Percentiles rank a stretch among this genome's conserved stretches.
Conservation (phyloP, 129 eudicot genomes). For the Cynara cardunculus region DNA sequence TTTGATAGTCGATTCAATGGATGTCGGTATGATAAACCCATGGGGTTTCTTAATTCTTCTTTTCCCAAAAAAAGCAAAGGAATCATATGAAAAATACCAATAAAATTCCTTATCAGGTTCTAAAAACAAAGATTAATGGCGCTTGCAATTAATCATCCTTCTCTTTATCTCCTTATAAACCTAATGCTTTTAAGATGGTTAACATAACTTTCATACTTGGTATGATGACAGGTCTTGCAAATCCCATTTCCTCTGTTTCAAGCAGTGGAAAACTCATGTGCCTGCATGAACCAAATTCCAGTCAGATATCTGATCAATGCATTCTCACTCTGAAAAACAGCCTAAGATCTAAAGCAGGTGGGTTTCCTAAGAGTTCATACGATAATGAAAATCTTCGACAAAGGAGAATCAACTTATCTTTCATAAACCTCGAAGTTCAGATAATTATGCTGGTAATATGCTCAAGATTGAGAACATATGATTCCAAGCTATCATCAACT, state of each 20-base stretch:
- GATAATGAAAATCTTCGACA: not conserved
- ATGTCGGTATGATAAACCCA: not conserved
- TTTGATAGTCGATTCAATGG: too few relatives aligned
- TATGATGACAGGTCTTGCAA: constrained; percentile 56
- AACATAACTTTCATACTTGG: constrained; percentile 40
- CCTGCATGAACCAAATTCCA: constrained; percentile 99
- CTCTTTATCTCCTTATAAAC: not conserved
- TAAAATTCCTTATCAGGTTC: not conserved
- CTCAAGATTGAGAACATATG: not conserved
- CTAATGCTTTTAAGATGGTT: constrained; percentile 20
- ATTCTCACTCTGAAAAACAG: constrained; percentile 7
- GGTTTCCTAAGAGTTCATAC: constrained; percentile 1
- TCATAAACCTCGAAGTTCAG: not conserved
- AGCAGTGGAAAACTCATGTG: constrained; percentile 75
- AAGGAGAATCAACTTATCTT: not conserved
- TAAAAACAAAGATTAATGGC: not conserved
- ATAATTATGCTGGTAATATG: not conserved
- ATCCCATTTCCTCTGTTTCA: constrained; percentile 59
- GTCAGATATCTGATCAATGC: constrained; percentile 58
- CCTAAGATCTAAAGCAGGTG: not conserved
- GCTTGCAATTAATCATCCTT: not conserved
- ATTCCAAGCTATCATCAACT: not conserved
- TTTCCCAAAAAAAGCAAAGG: not conserved
- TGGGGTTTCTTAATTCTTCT: not conserved
- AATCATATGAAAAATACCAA: not conserved